Percentiles rank a stretch among this genome's conserved stretches.
Conservation (phyloP, 2,329 filamentous ascomycete species). For the Talaromyces sp. region DNA sequence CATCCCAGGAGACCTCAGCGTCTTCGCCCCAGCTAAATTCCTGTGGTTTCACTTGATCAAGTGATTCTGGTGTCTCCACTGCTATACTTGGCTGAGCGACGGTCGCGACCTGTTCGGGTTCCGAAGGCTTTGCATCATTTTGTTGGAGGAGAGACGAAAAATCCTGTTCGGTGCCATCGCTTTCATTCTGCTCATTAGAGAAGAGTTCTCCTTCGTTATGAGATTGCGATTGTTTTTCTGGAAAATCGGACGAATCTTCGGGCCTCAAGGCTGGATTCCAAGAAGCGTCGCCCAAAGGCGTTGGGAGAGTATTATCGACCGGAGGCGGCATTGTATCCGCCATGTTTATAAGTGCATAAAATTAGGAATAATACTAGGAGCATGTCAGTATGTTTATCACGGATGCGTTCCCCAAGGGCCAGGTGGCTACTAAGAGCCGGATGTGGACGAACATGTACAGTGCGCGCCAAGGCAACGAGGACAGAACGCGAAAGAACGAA, state of each 20-base stretch:
- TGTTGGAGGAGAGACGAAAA: background rate
- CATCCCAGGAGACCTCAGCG: background rate
- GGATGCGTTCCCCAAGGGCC: conserved; percentile 9
- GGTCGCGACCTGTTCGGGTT: background rate
- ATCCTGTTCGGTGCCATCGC: background rate
- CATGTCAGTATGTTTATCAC: conserved; percentile 5
- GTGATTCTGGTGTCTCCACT: background rate
- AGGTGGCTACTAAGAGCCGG: conserved; percentile 10
- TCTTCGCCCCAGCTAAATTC: conserved; percentile 8
- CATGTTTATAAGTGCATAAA: conserved; percentile 13
- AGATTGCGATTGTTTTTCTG: conserved; percentile 14
- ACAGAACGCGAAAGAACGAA: conserved; percentile 3
- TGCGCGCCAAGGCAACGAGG: conserved; percentile 6
- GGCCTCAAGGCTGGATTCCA: conserved; percentile 55
- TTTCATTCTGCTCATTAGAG: background rate
- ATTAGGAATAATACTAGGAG: conserved; percentile 5
- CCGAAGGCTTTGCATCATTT: background rate
- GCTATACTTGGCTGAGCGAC: background rate
- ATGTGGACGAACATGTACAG: conserved; percentile 13
- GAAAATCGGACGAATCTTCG: conserved; percentile 24
- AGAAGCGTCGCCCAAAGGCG: conserved; percentile 24
- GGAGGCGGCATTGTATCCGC: conserved; percentile 16
- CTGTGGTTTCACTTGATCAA: background rate
- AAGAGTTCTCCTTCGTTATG: background rate
- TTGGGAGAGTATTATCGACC: conserved; percentile 10